A percentile compares a stretch with the other conserved stretches of the same genome.
Conservation (phyloP, 495 filamentous ascomycete genomes). For the Penicillium parvum region DNA sequence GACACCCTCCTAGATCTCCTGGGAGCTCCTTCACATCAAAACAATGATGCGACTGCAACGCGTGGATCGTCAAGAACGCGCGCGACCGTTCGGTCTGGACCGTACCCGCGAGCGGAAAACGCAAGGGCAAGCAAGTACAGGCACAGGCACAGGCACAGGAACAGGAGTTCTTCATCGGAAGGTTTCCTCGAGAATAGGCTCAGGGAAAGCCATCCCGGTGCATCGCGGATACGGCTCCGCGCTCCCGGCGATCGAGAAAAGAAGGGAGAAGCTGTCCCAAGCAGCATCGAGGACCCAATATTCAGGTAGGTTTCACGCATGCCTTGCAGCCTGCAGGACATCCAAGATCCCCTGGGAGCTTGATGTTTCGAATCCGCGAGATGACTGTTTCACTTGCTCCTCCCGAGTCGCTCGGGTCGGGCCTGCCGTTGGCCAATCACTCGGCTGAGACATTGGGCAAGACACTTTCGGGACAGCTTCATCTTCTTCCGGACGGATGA, state of each 20-base stretch:
- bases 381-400: conserved; percentile 12
- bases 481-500: too few relatives aligned
- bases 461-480: too few relatives aligned
- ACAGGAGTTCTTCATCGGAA: conserved; percentile 6
- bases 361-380: neutral
- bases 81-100: conserved; percentile 3
- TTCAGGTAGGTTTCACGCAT: conserved; percentile 25
- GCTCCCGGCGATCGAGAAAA: conserved; percentile 11
- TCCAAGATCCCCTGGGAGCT: conserved; percentile 11
- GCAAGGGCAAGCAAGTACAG: conserved; percentile 6
- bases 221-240: conserved; percentile 11
- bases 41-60: neutral
- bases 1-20: neutral
- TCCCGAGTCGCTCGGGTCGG: conserved; percentile 4
- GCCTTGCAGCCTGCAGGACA: conserved; percentile 25
- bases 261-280: too few relatives aligned
- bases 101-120: neutral
- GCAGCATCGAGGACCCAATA: conserved; percentile 19
- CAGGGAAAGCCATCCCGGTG: conserved; percentile 15
- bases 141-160: too few relatives aligned
- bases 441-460: neutral
- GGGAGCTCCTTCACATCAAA: neutral
- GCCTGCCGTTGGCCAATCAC: conserved; percentile 5
- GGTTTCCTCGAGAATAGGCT: conserved; percentile 3
- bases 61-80: neutral